Evolutionary conservation across 257 asterid genomes (phyloP), one percentile per base, ranked within the genome.

Genomic region (Haberlea rhodopensis): DNA sequence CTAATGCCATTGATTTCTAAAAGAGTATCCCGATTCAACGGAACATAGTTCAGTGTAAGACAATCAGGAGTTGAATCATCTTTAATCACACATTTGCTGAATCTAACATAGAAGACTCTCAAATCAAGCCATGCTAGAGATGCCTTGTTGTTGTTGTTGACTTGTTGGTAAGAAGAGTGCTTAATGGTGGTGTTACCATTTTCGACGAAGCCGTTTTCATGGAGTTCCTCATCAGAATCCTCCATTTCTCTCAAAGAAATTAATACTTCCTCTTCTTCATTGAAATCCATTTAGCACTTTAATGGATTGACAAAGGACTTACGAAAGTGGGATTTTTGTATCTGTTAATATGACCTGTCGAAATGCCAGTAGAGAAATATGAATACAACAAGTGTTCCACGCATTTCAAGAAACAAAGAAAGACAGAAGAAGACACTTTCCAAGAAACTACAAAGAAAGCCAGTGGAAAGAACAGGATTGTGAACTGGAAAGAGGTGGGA

Each of bases 1-100:
- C 95, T 76, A 62, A 77, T 80, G n/a, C 86, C 79, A 51, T 89
- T 89, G 23, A 83, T 84, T 65, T 89, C 95, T 24, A 86, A 74
- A 53, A 89, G 87, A 1, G 95, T 84, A 28, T 86, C 78, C 3
- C 69, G 83, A 22, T 66, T 76, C n/a, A 86, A 53, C 0, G 95
- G 96, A 68, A 89, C 81, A 11, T 84, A 87, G 70, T 82, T 79
- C 8, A 89, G 59, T 0, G 87, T 82, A 32, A 86, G 95, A 57
- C 27, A 60, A 48, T 82, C 86, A 0, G 96, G 88, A 0, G 76
- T 73, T 1, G 87, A 79, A 40, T 78, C 81, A 64, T 76, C 79
- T 64, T 81, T 77, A 23, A 88, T 73, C 67, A 73, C 83, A n/a
- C 92, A 84, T 68, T 79, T 86, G 85, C 81, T 81, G 5, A 89